Evolutionary conservation across 352 stramenopile genomes (phyloP).

Genomic region (Phytophthora macrochlamydospora): DNA sequence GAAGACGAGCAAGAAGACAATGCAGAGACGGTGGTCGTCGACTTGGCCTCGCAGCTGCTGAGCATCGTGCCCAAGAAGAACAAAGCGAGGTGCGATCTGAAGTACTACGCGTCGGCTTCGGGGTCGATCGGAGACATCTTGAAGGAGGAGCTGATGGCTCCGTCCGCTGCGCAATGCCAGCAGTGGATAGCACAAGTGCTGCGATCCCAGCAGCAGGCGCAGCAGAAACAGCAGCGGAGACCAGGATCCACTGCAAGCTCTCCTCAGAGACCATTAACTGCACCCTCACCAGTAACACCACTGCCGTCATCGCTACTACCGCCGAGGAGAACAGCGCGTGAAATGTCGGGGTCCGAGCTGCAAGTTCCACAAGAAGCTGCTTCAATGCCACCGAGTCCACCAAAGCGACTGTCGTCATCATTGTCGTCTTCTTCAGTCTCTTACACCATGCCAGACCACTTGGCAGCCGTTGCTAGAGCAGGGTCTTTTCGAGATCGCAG

Average conservation of each 20-base stretch:
- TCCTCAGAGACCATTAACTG: constrained; percentile 15
- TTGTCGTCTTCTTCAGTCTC: constrained; percentile 20
- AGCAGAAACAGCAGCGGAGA: constrained; percentile 34
- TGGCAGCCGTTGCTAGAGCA: constrained; percentile 13
- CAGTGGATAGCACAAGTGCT: constrained; percentile 62
- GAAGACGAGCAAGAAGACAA: constrained; percentile 30
- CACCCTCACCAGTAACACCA: constrained; percentile 23
- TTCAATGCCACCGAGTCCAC: neutral
- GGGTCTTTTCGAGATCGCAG: constrained; percentile 15
- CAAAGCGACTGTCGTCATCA: constrained; percentile 7
- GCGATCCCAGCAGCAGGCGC: constrained; percentile 42
- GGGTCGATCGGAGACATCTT: constrained; percentile 17
- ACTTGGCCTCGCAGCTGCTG: constrained; percentile 48
- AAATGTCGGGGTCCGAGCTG: constrained; percentile 27
- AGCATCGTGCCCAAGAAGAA: constrained; percentile 64
- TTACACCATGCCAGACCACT: constrained; percentile 8
- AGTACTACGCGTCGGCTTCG: constrained; percentile 34
- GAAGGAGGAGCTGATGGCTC: constrained; percentile 75
- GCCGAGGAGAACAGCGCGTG: constrained; percentile 7
- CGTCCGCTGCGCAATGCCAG: constrained; percentile 65
- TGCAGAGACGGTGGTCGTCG: constrained; percentile 36
- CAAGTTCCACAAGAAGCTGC: constrained; percentile 5
- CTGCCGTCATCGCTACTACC: constrained; percentile 21
- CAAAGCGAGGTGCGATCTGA: constrained; percentile 62
- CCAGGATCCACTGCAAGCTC: constrained; percentile 10